Evolutionary conservation across 108 stramenopile species (phyloP).

Genomic region (Cafeteria roenbergensis): DNA sequence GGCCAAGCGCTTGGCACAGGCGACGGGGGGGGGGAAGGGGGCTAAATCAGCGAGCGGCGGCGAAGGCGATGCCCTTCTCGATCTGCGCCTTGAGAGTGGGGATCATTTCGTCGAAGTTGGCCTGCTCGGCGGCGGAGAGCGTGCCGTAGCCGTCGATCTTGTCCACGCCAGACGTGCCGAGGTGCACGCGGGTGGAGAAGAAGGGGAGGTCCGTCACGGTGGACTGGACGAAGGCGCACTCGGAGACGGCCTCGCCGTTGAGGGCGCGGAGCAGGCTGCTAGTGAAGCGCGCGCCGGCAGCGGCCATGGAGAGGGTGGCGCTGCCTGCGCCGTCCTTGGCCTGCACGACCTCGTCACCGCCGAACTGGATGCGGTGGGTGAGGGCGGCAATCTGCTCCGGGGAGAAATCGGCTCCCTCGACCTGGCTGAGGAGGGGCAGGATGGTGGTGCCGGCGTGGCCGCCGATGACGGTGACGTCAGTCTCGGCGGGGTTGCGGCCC

Average conservation of each 20-base stretch:
- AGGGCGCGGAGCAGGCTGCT: conserved; percentile 77
- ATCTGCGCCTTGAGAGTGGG: conserved; percentile 85
- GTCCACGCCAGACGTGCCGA: conserved; percentile 84
- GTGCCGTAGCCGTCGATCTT: conserved; percentile 68
- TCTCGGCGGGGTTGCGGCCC: conserved; percentile 63
- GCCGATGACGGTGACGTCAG: conserved; percentile 88
- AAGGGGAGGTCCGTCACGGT: conserved; percentile 73
- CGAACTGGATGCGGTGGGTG: conserved; percentile 85
- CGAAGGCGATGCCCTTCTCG: conserved; percentile 89
- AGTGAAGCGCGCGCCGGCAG: conserved; percentile 84
- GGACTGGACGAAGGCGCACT: conserved; percentile 88
- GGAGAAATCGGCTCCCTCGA: conserved; percentile 64
- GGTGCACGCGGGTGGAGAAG: conserved; percentile 85
- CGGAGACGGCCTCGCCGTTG: conserved; percentile 67
- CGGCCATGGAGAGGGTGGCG: conserved; percentile 95
- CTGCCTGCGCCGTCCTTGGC: conserved; percentile 95
- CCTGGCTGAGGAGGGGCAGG: conserved; percentile 84
- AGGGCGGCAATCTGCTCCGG: conserved; percentile 72
- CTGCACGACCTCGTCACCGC: conserved; percentile 98
- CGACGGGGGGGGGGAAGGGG: too few relatives aligned
- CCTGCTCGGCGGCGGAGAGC: conserved; percentile 76
- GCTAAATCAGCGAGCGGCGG: conserved; percentile 24
- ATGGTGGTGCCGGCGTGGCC: conserved; percentile 99
- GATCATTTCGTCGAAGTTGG: conserved; percentile 83
- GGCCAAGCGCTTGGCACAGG: too few relatives aligned